Conservation (phyloP, 352 stramenopile genomes). For the Phytopythium oedochilum region DNA sequence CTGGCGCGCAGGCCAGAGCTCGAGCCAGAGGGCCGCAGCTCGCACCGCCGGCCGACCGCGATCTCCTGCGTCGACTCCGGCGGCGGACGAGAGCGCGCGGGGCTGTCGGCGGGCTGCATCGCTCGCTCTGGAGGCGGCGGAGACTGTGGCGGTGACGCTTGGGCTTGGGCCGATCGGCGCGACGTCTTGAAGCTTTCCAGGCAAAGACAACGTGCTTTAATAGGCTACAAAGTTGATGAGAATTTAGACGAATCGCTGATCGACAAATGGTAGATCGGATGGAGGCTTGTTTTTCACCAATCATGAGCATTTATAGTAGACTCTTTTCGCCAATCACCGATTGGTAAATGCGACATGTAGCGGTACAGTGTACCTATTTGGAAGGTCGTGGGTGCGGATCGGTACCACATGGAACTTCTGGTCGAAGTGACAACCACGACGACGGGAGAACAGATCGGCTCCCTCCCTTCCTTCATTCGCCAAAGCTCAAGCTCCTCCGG, state of each 20-base stretch:
- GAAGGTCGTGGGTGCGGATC: neutral
- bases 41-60: slow-evolving; percentile 42
- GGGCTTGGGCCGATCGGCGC: too few species aligned
- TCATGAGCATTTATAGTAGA: too few species aligned
- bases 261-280: too few species aligned
- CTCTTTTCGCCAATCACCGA: too few species aligned
- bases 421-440: too few species aligned
- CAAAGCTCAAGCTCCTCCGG: neutral
- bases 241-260: neutral
- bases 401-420: too few species aligned
- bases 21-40: slow-evolving; percentile 34
- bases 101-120: neutral
- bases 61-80: slow-evolving; percentile 3
- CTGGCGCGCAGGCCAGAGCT: slow-evolving; percentile 41
- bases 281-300: too few species aligned
- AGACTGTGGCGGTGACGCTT: neutral
- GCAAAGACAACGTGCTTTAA: too few species aligned
- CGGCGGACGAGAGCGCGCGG: neutral
- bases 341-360: too few species aligned
- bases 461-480: neutral
- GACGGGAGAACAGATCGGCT: neutral
- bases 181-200: too few species aligned
- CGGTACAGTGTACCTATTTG: too few species aligned
- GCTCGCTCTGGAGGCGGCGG: neutral
- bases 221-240: too few species aligned